Evolutionary conservation across 805 yeast genomes (phyloP).

Genomic region (Peterozyma toletana): DNA sequence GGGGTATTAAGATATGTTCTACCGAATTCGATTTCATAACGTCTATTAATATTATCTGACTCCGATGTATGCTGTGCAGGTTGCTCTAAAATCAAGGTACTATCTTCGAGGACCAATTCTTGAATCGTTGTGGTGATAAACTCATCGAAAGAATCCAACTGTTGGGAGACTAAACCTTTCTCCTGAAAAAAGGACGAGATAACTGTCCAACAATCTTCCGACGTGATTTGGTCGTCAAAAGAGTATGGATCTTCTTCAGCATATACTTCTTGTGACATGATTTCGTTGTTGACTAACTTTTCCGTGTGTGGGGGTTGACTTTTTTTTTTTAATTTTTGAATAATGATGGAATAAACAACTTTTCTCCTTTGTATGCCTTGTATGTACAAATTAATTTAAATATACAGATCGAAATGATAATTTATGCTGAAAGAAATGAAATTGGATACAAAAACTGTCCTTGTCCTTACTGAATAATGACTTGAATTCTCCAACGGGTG

Average conservation of each 20-base stretch:
- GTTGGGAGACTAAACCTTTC: conserved; percentile 96
- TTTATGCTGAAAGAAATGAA: too few species aligned
- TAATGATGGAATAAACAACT: background rate
- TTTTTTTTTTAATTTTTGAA: background rate
- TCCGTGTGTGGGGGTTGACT: conserved; percentile 13
- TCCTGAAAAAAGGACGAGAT: conserved; percentile 93
- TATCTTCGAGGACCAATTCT: conserved; percentile 94
- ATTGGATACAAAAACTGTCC: too few species aligned
- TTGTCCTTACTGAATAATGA: too few species aligned
- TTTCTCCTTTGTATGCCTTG: too few species aligned
- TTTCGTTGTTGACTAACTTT: background rate
- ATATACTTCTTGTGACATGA: too few species aligned
- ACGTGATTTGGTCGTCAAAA: conserved; percentile 76
- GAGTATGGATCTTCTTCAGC: conserved; percentile 50
- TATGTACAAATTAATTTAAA: too few species aligned
- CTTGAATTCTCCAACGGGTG: too few species aligned
- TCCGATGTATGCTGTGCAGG: conserved; percentile 97
- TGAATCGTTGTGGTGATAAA: conserved; percentile 95
- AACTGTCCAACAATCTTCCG: conserved; percentile 99
- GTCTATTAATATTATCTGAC: conserved; percentile 79
- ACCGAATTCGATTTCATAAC: conserved; percentile 96
- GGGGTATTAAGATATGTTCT: conserved; percentile 95
- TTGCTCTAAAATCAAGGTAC: conserved; percentile 89
- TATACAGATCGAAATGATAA: too few species aligned
- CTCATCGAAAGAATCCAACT: conserved; percentile 96